These are phyloP conservation scores for Miscanthus lutarioriparius DNA, from an alignment of 176 grass and related monocot species.

Conservation along the genomic window DNA sequence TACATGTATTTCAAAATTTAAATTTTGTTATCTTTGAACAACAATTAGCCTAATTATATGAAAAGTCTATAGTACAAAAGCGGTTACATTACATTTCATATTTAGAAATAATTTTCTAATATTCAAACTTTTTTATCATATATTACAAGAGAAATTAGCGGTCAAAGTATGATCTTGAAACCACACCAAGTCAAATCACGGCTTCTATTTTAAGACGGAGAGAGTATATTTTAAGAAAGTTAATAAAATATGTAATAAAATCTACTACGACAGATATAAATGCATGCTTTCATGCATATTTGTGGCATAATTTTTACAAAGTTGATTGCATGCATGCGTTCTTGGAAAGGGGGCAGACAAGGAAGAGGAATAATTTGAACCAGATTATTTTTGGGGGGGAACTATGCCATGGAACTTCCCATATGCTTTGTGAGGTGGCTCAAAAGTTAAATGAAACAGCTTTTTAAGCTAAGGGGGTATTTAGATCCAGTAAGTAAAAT, in stretches of 20 bases:
- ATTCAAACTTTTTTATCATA: not conserved
- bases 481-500: too few species aligned
- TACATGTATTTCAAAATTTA: not conserved
- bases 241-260: not conserved
- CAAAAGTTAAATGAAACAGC: not conserved
- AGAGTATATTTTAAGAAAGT: not conserved
- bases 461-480: not conserved
- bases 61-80: not conserved
- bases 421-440: not conserved
- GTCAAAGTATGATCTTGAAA: not conserved
- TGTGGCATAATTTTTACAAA: not conserved
- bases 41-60: not conserved
- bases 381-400: not conserved
- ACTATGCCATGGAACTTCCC: not conserved
- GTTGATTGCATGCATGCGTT: not conserved
- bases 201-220: not conserved
- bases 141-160: not conserved
- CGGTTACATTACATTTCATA: not conserved
- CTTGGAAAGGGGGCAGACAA: not conserved
- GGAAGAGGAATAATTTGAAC: not conserved
- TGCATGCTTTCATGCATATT: not conserved
- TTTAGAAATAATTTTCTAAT: not conserved
- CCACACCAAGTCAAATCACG: not conserved
- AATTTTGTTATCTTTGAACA: not conserved
- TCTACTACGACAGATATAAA: too few species aligned